Evolutionary conservation across 2,329 filamentous ascomycete genomes (phyloP), one percentile per base, ranked within the genome.

Genomic region (Xylaria polymorpha): DNA sequence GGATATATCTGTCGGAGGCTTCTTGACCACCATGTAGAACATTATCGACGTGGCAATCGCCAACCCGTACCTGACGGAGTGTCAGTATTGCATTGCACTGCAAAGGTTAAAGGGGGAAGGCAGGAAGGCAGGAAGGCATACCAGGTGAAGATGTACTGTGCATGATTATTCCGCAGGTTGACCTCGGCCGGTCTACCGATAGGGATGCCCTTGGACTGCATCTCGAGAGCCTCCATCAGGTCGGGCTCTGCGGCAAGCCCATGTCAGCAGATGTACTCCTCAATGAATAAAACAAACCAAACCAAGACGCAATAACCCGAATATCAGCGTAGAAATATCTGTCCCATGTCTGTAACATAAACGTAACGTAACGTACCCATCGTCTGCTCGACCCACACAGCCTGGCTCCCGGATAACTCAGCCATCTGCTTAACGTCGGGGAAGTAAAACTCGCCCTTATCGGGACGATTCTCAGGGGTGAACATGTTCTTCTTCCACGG

Each of bases 121-220:
- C 44, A 32, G 44, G 50, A 15, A 44, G 20, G 50, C 44, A 32
- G 58, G 60, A 46, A 53, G 48, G 82, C 90, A 78, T 88, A 98
- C 96, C 96, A 99, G 74, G 96, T 99, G 81, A 98, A 96, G 74
- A 99, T 99, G 81, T 99, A 99, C 85, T 98, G 96, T 72, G 93
- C 90, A 81, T 99, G 96, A 82, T 97, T 98, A 80, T 99, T 99
- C 79, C 94, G 89, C 78, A 99, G 84, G 79, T 97, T 97, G 69
- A 99, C 94, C 82, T 97, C 94, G 4, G 96, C 88, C 7, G 93
- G 84, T 78, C 95, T 88, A 15, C 94, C 96, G 78, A 98, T 95
- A 1, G 96, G 96, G 68, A 98, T 91, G 35, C 96, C 96, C 75
- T 91, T 92, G 15, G 87, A 86, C 77, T 93, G 88, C 77, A 94